Conservation (phyloP, 768 basidiomycete genomes). For the Amanita inopinata region DNA sequence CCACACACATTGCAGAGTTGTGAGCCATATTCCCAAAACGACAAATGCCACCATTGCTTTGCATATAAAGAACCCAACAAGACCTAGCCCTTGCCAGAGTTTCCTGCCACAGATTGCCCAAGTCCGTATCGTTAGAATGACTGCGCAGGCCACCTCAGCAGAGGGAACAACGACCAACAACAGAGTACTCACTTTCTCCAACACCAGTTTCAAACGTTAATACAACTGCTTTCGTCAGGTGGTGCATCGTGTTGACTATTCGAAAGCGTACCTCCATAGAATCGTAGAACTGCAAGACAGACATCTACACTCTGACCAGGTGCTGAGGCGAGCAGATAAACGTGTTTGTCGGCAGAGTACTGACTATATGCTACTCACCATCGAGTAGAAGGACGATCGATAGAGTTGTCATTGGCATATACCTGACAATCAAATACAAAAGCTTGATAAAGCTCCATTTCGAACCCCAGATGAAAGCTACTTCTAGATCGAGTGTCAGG, state of each 20-base stretch:
- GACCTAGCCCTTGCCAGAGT: not conserved
- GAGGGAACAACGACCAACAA: not conserved
- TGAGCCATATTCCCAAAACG: not conserved
- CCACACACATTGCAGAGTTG: not conserved
- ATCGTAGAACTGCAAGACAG: not conserved
- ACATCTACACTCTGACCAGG: not conserved
- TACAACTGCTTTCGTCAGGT: conserved; percentile 4
- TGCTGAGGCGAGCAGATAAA: not conserved
- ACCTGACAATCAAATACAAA: conserved; percentile 1
- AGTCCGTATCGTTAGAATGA: conserved; percentile 6
- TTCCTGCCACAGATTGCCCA: conserved; percentile 6
- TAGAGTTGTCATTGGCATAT: conserved; percentile 5
- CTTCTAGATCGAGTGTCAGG: conserved; percentile 2
- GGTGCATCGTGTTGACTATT: too few relatives aligned
- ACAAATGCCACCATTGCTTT: not conserved
- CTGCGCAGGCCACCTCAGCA: not conserved
- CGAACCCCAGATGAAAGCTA: conserved; percentile 2
- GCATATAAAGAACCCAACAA: not conserved
- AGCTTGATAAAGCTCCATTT: conserved; percentile 5
- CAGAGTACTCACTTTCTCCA: conserved; percentile 6
- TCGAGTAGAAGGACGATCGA: not conserved
- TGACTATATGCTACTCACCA: not conserved
- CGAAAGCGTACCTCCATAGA: conserved; percentile 1
- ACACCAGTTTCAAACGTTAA: conserved; percentile 1
- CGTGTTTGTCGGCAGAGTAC: not conserved